Percentiles rank a stretch among this genome's conserved stretches.
These are phyloP conservation scores for Ramaria sp. DNA, from an alignment of 768 basidiomycete species.

Conservation along the genomic window DNA sequence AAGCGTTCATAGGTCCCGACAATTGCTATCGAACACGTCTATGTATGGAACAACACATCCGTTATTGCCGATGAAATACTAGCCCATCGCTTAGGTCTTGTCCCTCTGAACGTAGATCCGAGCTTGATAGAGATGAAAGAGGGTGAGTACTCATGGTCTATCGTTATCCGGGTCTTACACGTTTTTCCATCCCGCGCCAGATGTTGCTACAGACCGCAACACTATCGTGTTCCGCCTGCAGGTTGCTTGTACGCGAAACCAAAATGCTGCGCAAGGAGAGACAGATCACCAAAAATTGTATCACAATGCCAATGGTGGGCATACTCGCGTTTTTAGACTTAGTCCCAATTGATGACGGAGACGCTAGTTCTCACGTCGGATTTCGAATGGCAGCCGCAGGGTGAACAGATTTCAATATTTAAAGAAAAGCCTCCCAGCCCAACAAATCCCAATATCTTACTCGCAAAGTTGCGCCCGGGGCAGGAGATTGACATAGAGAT, in stretches of 20 bases:
- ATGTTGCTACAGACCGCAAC: conserved; percentile 75
- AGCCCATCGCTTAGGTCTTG: conserved; percentile 81
- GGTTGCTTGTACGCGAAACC: conserved; percentile 52
- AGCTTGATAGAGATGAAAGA: conserved; percentile 38
- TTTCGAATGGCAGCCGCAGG: conserved; percentile 69
- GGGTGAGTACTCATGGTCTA: conserved; percentile 5
- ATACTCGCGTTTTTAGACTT: conserved; percentile 11
- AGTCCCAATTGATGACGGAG: conserved; percentile 7
- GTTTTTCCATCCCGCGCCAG: conserved; percentile 15
- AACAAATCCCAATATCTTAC: conserved; percentile 71
- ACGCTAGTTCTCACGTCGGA: conserved; percentile 33
- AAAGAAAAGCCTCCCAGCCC: conserved; percentile 41
- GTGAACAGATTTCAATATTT: conserved; percentile 64
- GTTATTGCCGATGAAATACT: conserved; percentile 93
- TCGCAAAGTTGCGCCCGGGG: conserved; percentile 87
- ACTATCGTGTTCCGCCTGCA: conserved; percentile 81
- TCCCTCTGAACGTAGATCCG: conserved; percentile 85
- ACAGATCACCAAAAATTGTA: conserved; percentile 57
- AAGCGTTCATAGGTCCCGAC: conserved; percentile 62
- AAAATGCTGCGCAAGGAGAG: conserved; percentile 40
- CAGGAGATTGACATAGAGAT: conserved; percentile 78
- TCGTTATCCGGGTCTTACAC: neutral
- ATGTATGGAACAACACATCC: conserved; percentile 89
- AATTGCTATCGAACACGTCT: conserved; percentile 82
- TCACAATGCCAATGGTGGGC: conserved; percentile 46